Conservation (phyloP, 78 protist genomes). For the Dictyostelium discoideum region DNA sequence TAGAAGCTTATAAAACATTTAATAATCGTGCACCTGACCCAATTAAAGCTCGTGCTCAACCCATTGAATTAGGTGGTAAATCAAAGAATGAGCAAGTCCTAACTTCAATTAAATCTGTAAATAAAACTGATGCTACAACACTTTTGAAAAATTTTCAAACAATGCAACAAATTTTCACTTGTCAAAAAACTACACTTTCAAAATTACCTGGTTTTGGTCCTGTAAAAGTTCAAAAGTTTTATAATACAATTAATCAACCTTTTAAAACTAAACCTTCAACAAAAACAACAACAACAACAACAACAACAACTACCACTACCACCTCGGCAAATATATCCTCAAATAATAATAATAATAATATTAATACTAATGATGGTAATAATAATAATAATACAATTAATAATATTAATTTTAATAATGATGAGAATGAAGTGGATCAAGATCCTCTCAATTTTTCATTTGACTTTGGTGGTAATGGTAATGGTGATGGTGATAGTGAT, state of each 20-base stretch:
- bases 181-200: not conserved
- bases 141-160: slow-evolving; percentile 21
- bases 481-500: not conserved
- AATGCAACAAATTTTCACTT: slow-evolving; percentile 11
- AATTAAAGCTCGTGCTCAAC: slow-evolving; percentile 14
- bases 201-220: slow-evolving; percentile 63
- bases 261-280: slow-evolving; percentile 17
- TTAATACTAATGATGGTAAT: not conserved
- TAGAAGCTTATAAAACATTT: slow-evolving; percentile 16
- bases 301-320: not conserved
- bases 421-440: not conserved
- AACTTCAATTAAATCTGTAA: slow-evolving; percentile 28
- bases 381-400: not conserved
- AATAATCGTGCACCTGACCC: not conserved
- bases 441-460: not conserved
- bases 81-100: slow-evolving; percentile 29
- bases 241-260: slow-evolving; percentile 56
- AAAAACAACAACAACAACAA: not conserved
- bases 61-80: slow-evolving; percentile 15
- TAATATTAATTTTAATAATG: not conserved
- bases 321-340: not conserved
- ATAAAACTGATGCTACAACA: slow-evolving; percentile 53
- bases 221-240: slow-evolving; percentile 23
- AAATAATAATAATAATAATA: too few relatives aligned
- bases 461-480: not conserved